Evolutionary conservation across 495 filamentous ascomycete genomes (phyloP).

Genomic region (Geopyxis carbonaria): DNA sequence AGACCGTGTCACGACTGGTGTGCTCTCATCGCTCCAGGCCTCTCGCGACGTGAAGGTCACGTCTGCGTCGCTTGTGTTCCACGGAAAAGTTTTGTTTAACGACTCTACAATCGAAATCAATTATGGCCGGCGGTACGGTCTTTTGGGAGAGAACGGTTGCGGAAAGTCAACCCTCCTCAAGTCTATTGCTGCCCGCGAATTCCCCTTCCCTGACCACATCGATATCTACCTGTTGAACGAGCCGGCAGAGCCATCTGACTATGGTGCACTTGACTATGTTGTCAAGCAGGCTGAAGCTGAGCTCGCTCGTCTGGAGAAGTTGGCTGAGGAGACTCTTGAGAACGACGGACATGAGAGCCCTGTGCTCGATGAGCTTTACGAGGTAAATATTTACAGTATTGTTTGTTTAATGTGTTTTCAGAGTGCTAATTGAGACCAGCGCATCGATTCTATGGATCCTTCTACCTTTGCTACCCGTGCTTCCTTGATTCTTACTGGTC

Average conservation of each 20-base stretch:
- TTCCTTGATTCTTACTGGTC: constrained; percentile 91
- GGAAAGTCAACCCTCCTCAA: constrained; percentile 96
- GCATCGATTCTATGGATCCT: constrained; percentile 97
- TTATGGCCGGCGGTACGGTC: constrained; percentile 79
- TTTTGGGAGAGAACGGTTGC: constrained; percentile 96
- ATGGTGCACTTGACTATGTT: constrained; percentile 93
- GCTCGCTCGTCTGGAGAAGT: constrained; percentile 69
- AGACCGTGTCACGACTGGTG: constrained; percentile 95
- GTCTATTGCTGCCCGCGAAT: constrained; percentile 84
- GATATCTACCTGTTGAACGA: constrained; percentile 98
- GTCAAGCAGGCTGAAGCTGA: constrained; percentile 89
- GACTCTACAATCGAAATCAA: constrained; percentile 88
- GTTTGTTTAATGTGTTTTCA: not conserved
- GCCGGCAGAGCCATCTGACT: constrained; percentile 74
- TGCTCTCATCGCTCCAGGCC: constrained; percentile 63
- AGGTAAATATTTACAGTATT: constrained; percentile 42
- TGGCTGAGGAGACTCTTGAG: constrained; percentile 82
- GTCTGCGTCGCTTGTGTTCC: constrained; percentile 84
- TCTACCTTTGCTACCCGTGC: constrained; percentile 98
- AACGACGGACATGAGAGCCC: constrained; percentile 79
- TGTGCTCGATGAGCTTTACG: constrained; percentile 86
- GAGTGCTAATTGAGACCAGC: constrained; percentile 40
- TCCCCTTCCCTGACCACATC: constrained; percentile 85
- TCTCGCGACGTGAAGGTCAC: constrained; percentile 94
- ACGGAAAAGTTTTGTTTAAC: constrained; percentile 86